Evolutionary conservation across 2,329 filamentous ascomycete genomes (phyloP).

Genomic region (Zymoseptoria ardabiliae): DNA sequence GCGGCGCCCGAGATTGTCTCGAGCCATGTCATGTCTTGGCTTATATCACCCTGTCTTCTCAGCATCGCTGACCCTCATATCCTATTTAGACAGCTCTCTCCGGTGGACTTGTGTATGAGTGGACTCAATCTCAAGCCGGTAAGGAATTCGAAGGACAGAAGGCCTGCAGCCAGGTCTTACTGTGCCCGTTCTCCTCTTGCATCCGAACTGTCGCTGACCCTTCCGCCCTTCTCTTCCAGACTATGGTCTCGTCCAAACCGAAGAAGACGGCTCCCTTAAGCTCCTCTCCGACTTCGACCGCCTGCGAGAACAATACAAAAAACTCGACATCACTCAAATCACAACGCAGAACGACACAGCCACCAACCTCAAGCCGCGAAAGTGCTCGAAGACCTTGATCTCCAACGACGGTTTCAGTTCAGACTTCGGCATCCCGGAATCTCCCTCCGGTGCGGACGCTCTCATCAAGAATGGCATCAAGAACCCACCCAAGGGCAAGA

Average conservation of each 20-base stretch:
- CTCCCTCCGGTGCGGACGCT: slow-evolving; percentile 59
- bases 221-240: slow-evolving; percentile 14
- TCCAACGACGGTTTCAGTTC: slow-evolving; percentile 59
- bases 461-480: slow-evolving; percentile 71
- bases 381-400: slow-evolving; percentile 62
- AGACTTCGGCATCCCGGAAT: slow-evolving; percentile 69
- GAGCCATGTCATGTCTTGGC: too few relatives aligned
- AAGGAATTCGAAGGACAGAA: too few relatives aligned
- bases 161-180: too few relatives aligned
- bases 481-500: slow-evolving; percentile 48
- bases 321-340: slow-evolving; percentile 63
- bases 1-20: too few relatives aligned
- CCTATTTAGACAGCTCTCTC: slow-evolving; percentile 49
- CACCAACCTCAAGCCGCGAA: slow-evolving; percentile 50
- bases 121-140: slow-evolving; percentile 59
- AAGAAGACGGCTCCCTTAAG: slow-evolving; percentile 36
- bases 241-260: slow-evolving; percentile 43
- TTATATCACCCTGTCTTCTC: too few relatives aligned
- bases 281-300: slow-evolving; percentile 51
- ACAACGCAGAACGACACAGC: slow-evolving; percentile 54
- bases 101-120: slow-evolving; percentile 77
- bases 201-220: too few relatives aligned
- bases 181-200: too few relatives aligned
- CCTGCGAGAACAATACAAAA: slow-evolving; percentile 66
- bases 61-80: too few relatives aligned